Percentiles rank a stretch among this genome's conserved stretches.
phyloP scores from a whole-genome alignment of 2,329 filamentous ascomycete species.

The Cladosporium colombiae region DNA sequence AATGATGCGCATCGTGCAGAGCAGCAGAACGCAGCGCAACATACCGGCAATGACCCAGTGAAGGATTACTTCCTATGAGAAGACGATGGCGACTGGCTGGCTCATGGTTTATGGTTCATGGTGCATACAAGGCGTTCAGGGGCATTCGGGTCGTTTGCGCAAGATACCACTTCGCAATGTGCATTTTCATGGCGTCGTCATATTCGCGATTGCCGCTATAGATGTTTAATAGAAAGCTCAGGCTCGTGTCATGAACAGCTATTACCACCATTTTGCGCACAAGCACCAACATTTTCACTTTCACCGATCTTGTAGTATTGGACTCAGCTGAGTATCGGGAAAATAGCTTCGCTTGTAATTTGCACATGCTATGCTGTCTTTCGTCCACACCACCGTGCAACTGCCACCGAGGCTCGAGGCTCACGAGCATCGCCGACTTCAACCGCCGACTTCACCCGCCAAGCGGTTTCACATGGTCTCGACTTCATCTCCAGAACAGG shows the following conservation, averaged over 20 bases:
- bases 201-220: conserved; percentile 3
- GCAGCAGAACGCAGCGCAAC: conserved; percentile 67
- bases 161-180: conserved; percentile 24
- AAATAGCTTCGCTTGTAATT: neutral
- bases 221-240: conserved; percentile 15
- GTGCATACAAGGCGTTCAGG: conserved; percentile 19
- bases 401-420: neutral
- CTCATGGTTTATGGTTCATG: neutral
- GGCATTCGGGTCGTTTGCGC: conserved; percentile 16
- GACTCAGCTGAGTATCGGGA: neutral
- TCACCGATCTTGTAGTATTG: neutral
- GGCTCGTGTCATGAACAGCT: conserved; percentile 6
- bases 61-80: conserved; percentile 68
- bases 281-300: neutral
- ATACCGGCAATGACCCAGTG: conserved; percentile 70
- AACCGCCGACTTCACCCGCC: neutral
- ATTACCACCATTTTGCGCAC: neutral
- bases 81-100: neutral
- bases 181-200: conserved; percentile 10
- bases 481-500: conserved; percentile 17
- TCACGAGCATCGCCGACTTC: conserved; percentile 3
- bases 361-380: neutral
- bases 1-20: conserved; percentile 86
- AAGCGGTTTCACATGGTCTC: conserved; percentile 18
- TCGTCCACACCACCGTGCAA: neutral